Base-by-base conservation (phyloP, 1,284 basidiomycete genomes). In the Somion occarium region DNA sequence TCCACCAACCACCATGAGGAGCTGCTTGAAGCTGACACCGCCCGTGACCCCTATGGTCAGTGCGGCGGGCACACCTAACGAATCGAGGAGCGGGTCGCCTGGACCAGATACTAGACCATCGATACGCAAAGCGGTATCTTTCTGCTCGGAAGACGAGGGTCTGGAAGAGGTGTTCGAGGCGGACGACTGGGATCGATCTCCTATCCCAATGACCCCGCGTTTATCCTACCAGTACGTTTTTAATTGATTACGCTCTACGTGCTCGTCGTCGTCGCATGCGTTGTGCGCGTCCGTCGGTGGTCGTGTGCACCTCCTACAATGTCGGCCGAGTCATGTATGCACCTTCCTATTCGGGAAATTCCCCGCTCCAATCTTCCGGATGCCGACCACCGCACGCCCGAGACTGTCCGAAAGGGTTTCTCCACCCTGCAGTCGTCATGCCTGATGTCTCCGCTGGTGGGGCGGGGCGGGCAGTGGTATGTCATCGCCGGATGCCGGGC, bases 121-220 rank as follows among this genome's bases (percentile, higher is more conserved):
- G 22, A 26, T 38, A 24, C 56, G 72, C 56, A 85, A 82, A 65
- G 73, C 71, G 18, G 83, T 86, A 26, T 74, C 73, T 11, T 86
- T 85, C 58, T 74, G 75, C 38, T 70, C 67, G 1, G 70, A 75
- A 2, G 73, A 72, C 42, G 67, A 69, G 7, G 78, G 81, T 48
- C 54, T 61, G 47, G 64, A 64, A 44, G 75, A 83, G 62, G 69
- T 87, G 12, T 75, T 77, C 60, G 64, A 71, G 41, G 84, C 80
- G 2, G 84, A 87, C 61, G 83, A 85, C 50, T 87, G 84, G 84
- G 84, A 87, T 64, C 73, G 83, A 44, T 65, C 66, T 7, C 67
- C 69, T 27, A 61, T 65, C n/a, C 64, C 69, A 42, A 64, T 69
- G 25, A 66, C 68, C 38, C 59, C 62, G 44, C 67, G 64, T 55